phyloP scores from a whole-genome alignment of 805 yeast genomes.

The Teunomyces panamensis region DNA sequence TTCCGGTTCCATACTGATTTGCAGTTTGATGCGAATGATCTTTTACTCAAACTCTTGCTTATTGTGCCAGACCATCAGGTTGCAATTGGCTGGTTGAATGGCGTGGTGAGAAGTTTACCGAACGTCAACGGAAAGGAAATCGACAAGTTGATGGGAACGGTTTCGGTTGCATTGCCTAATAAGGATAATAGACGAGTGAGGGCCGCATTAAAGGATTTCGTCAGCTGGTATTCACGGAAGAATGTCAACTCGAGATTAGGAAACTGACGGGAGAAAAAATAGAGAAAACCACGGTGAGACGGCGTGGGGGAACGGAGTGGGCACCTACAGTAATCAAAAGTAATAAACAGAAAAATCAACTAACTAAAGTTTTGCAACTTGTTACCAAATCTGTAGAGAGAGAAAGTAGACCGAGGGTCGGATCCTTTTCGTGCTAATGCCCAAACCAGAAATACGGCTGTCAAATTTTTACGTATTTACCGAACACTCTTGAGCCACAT shows the following conservation, averaged over 20 bases:
- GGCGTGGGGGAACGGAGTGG: too few species aligned
- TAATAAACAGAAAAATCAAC: too few species aligned
- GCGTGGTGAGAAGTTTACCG: conserved; percentile 57
- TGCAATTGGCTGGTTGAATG: conserved; percentile 58
- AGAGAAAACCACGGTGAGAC: background rate
- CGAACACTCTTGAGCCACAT: too few species aligned
- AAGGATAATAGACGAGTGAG: conserved; percentile 75
- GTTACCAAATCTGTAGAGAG: too few species aligned
- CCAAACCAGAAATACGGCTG: too few species aligned
- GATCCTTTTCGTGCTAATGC: too few species aligned
- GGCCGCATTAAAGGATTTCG: conserved; percentile 69
- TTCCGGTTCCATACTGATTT: conserved; percentile 69
- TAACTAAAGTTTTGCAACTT: too few species aligned
- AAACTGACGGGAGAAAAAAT: background rate
- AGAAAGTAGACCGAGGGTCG: too few species aligned
- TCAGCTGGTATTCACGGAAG: conserved; percentile 79
- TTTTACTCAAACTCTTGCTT: conserved; percentile 61
- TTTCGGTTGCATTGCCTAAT: conserved; percentile 58
- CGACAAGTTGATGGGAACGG: conserved; percentile 54
- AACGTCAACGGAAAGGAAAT: conserved; percentile 67
- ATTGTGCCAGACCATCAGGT: conserved; percentile 44
- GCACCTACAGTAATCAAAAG: too few species aligned
- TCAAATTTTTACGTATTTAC: too few species aligned
- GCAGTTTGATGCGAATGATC: conserved; percentile 70
- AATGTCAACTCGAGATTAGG: conserved; percentile 47